Base-by-base conservation (phyloP, 768 basidiomycete genomes). In the Rhodotorula kratochvilovae region DNA sequence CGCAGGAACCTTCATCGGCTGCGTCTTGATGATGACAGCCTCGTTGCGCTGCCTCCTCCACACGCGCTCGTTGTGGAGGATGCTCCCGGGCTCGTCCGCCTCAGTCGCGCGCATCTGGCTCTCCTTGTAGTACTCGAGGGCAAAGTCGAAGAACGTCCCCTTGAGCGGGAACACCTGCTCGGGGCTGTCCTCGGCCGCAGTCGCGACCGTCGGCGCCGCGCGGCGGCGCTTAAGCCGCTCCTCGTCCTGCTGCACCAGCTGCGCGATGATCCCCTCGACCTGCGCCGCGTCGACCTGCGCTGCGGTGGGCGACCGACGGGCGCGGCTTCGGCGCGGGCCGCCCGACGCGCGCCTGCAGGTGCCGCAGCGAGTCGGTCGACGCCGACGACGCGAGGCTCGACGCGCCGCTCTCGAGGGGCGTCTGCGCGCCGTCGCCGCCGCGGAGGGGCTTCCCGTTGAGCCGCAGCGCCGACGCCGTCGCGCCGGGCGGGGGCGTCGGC, bases 21-120 rank as follows among this genome's bases (percentile, higher is more conserved):
- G 82, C 8, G 90, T 92, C 77, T 89, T 87, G 43, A 84, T 80
- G 29, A 87, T 83, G 60, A 93, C 85, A 67, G 87, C 84, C 75
- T 97, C 93, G 77, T 96, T 96, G 62, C 93, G 87, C 73, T 89
- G 85, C 76, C 94, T 89, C 72, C 94, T 84, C 94, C 94, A 98
- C 0, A 93, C 86, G 77, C 96, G 94, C 78, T 95, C 90, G 77
- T 96, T 98, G 78, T 94, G 98, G 74, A 89, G 87, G 43, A 90
- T 82, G 74, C 91, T 94, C 4, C 96, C 96, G 33, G 95, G 93
- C 79, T 99, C 96, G 78, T 98, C 94, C 4, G 88, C 88, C 79
- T 98, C 95, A 13, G 90, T 87, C 87, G 92, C 90, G 84, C 92
- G 88, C 95, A 99, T 98, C 80, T 99, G 96, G 6, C 95, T 92